Percentiles rank a stretch among this genome's conserved stretches.
Conservation (phyloP, 2,329 filamentous ascomycete genomes). For the Microcyclosporella mali region DNA sequence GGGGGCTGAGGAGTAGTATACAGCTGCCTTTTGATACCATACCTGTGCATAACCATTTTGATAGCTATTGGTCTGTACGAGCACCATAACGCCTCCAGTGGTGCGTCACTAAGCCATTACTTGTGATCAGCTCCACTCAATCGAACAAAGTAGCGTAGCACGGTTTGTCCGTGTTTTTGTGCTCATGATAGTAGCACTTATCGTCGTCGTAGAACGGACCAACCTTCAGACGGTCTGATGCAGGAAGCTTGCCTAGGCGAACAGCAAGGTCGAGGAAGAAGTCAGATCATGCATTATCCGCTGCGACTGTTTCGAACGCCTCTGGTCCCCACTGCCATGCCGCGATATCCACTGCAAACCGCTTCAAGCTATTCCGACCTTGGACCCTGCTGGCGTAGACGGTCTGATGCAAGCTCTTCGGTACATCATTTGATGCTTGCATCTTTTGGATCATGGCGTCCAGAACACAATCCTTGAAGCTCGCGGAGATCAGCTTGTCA, state of each 20-base stretch:
- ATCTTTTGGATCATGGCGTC: constrained; percentile 11
- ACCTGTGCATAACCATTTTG: no score
- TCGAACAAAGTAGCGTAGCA: background rate
- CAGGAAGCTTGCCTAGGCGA: background rate
- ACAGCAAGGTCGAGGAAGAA: background rate
- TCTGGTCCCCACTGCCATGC: background rate
- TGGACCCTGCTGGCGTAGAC: background rate
- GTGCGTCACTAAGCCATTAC: no score
- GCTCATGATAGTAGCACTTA: constrained; percentile 1
- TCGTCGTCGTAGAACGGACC: background rate
- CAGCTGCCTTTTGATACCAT: no score
- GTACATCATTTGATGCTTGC: background rate
- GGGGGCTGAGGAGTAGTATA: no score
- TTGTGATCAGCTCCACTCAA: background rate
- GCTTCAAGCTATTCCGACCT: background rate
- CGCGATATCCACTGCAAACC: background rate
- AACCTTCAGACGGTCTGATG: background rate
- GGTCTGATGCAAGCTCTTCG: background rate
- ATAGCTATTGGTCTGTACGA: no score
- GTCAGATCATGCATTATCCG: background rate
- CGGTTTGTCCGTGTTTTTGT: background rate
- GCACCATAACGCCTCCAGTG: no score
- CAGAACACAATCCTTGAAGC: constrained; percentile 20
- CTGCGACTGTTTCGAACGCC: background rate
- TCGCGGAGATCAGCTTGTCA: constrained; percentile 15